Conservation (phyloP, 2,329 filamentous ascomycete genomes). For the Paecilomyces sp. region DNA sequence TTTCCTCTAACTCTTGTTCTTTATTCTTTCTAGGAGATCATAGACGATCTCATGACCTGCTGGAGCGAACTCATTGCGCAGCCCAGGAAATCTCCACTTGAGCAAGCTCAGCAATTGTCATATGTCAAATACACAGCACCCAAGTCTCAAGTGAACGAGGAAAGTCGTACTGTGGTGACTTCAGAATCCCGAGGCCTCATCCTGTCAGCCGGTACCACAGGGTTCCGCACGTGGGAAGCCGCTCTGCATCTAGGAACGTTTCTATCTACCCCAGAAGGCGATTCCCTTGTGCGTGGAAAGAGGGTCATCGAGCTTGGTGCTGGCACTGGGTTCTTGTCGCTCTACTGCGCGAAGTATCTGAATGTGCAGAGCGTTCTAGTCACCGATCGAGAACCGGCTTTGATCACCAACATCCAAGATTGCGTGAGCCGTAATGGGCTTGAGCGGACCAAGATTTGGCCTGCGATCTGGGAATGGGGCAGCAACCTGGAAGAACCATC, state of each 20-base stretch:
- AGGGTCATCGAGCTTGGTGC: conserved; percentile 58
- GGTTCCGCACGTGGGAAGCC: conserved; percentile 64
- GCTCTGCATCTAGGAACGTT: conserved; percentile 58
- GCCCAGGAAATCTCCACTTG: conserved; percentile 56
- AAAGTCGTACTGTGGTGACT: conserved; percentile 22
- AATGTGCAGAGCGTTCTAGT: conserved; percentile 47
- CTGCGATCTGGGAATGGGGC: conserved; percentile 38
- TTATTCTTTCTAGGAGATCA: conserved; percentile 59
- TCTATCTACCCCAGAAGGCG: conserved; percentile 42
- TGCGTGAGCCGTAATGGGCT: conserved; percentile 29
- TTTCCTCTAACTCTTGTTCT: conserved; percentile 9
- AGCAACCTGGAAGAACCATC: conserved; percentile 15
- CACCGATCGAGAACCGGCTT: conserved; percentile 53
- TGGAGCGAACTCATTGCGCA: conserved; percentile 59
- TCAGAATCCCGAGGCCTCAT: conserved; percentile 51
- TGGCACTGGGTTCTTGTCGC: conserved; percentile 59
- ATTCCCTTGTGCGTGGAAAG: conserved; percentile 42
- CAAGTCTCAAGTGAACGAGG: background rate
- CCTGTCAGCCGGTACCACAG: conserved; percentile 55
- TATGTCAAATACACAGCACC: conserved; percentile 64
- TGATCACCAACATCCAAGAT: conserved; percentile 32
- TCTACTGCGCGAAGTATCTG: conserved; percentile 56
- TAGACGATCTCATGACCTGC: conserved; percentile 66
- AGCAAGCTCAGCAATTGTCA: conserved; percentile 62
- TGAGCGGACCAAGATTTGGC: conserved; percentile 14